Evolutionary conservation across 768 basidiomycete species (phyloP).

Genomic region (Rhizopogon sp.): DNA sequence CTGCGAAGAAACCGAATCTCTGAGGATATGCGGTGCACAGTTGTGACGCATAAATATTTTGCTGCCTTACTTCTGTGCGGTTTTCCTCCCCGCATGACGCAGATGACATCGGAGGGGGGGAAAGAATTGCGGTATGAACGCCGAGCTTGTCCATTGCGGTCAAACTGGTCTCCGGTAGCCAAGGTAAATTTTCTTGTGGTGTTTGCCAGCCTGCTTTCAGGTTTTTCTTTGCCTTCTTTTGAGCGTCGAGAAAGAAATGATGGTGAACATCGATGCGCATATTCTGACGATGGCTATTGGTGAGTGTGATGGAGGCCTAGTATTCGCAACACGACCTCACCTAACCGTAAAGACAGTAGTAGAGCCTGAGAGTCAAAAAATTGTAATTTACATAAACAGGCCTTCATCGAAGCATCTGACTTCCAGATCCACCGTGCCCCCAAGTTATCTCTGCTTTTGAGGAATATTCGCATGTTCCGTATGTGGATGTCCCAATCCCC

Average conservation of each 20-base stretch:
- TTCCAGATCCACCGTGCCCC: too few species aligned
- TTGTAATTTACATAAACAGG: too few species aligned
- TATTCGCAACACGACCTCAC: background rate
- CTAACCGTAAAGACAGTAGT: background rate
- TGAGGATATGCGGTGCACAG: conserved; percentile 45
- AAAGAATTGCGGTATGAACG: conserved; percentile 60
- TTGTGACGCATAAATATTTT: conserved; percentile 43
- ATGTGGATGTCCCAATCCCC: too few species aligned
- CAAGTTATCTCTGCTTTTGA: too few species aligned
- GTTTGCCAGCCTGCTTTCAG: conserved; percentile 53
- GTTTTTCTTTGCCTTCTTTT: conserved; percentile 44
- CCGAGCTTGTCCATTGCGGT: conserved; percentile 54
- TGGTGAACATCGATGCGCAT: conserved; percentile 65
- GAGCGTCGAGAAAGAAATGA: conserved; percentile 58
- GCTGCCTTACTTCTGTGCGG: conserved; percentile 35
- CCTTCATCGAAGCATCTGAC: too few species aligned
- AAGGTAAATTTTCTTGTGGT: conserved; percentile 60
- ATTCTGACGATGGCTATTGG: conserved; percentile 1
- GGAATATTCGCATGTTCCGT: too few species aligned
- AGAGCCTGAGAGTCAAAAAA: too few species aligned
- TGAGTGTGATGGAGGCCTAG: background rate
- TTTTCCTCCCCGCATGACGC: conserved; percentile 36
- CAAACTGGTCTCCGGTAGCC: conserved; percentile 57
- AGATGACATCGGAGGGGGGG: conserved; percentile 51
- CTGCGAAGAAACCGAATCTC: conserved; percentile 69